These are phyloP conservation scores for Thecaphora thlaspeos DNA, from an alignment of 1,284 basidiomycete species.

Conservation along the genomic window DNA sequence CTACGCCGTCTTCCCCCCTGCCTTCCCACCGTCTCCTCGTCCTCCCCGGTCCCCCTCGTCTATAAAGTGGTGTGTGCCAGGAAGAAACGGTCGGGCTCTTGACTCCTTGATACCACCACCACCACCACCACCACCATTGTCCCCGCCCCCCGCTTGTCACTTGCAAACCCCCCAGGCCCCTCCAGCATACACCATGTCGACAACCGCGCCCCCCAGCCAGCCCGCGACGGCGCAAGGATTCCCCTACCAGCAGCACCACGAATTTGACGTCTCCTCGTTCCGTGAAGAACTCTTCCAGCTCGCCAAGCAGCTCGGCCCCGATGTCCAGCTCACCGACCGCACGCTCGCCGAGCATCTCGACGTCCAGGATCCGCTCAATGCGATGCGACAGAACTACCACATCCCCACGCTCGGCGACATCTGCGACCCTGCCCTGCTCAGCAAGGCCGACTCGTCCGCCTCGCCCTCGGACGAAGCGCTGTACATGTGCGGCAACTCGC, in stretches of 20 bases:
- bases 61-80: too few relatives aligned
- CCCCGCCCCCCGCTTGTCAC: too few relatives aligned
- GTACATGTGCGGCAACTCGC: conserved; percentile 95
- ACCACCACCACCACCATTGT: too few relatives aligned
- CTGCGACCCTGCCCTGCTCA: conserved; percentile 15
- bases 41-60: too few relatives aligned
- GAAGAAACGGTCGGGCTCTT: too few relatives aligned
- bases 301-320: conserved; percentile 19
- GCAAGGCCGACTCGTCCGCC: conserved; percentile 13
- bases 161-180: too few relatives aligned
- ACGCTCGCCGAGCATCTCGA: conserved; percentile 33
- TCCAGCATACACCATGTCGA: too few relatives aligned
- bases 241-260: conserved; percentile 16
- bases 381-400: conserved; percentile 36
- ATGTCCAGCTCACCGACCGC: conserved; percentile 26
- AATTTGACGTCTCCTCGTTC: conserved; percentile 21
- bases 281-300: conserved; percentile 23
- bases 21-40: too few relatives aligned
- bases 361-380: conserved; percentile 18
- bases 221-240: too few relatives aligned
- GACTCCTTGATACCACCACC: too few relatives aligned
- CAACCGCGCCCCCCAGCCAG: too few relatives aligned
- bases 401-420: conserved; percentile 40
- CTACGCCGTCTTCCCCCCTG: too few relatives aligned
- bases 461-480: conserved; percentile 59